Evolutionary conservation across 805 yeast genomes (phyloP).

Genomic region (Saturnispora ahearnii): DNA sequence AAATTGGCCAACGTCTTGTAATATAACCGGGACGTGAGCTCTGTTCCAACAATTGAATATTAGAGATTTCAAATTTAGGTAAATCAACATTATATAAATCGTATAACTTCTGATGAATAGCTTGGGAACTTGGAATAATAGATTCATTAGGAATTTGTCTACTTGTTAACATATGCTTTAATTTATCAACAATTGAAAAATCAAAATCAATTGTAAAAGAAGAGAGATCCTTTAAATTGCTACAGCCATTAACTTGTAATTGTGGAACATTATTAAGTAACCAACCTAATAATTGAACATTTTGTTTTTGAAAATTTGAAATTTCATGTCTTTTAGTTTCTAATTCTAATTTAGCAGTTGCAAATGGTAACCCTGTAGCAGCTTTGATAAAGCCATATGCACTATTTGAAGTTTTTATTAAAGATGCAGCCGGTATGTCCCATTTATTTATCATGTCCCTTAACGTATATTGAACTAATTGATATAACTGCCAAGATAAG

Average conservation of each 20-base stretch:
- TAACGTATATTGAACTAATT: constrained; percentile 9
- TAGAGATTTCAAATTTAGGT: neutral
- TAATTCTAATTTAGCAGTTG: constrained; percentile 25
- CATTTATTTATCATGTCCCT: constrained; percentile 12
- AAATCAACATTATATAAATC: constrained; percentile 2
- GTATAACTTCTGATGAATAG: neutral
- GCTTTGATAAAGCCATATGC: constrained; percentile 12
- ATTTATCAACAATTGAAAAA: constrained; percentile 6
- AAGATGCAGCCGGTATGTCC: constrained; percentile 21
- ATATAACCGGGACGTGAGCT: constrained; percentile 10
- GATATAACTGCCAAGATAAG: constrained; percentile 18
- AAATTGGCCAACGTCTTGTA: constrained; percentile 10
- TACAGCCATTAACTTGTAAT: constrained; percentile 7
- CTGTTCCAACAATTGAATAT: neutral
- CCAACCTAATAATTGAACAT: constrained; percentile 31
- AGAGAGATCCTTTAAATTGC: neutral
- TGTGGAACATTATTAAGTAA: constrained; percentile 28
- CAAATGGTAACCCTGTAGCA: constrained; percentile 31
- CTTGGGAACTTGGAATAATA: neutral
- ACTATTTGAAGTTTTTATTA: constrained; percentile 16
- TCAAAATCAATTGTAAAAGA: neutral
- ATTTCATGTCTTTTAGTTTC: constrained; percentile 19
- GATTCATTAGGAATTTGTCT: neutral
- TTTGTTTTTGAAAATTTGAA: constrained; percentile 18
- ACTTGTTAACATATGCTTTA: neutral